phyloP scores from a whole-genome alignment of 164 flowering plant genomes.

The Macadamia tetraphylla region DNA sequence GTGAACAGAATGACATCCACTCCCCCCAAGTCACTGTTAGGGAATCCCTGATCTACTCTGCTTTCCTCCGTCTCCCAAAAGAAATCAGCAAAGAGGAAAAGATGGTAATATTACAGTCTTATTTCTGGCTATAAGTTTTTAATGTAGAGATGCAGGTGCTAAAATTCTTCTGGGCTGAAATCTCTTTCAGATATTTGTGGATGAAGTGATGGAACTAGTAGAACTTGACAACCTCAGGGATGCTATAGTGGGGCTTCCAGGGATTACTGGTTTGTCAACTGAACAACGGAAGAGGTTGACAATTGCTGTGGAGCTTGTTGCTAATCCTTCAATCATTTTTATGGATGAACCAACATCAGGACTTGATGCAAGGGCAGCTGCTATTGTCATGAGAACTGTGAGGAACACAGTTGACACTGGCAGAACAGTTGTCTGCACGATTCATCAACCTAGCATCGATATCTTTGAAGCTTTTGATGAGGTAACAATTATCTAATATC shows the following conservation, averaged over 20 bases:
- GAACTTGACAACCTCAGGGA: constrained; percentile 82
- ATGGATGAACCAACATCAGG: constrained; percentile 99
- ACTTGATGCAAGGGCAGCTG: constrained; percentile 98
- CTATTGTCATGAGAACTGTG: constrained; percentile 98
- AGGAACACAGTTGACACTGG: constrained; percentile 99
- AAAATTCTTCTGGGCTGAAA: not conserved
- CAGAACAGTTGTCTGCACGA: constrained; percentile 96
- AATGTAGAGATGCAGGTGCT: not conserved
- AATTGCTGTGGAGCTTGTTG: constrained; percentile 99
- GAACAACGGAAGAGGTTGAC: constrained; percentile 96
- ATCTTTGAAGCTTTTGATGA: constrained; percentile 99
- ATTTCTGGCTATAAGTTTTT: not conserved
- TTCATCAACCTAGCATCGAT: constrained; percentile 98
- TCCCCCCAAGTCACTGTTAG: constrained; percentile 35
- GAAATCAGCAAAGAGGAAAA: constrained; percentile 70
- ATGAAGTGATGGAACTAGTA: constrained; percentile 91
- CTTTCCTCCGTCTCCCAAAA: constrained; percentile 84
- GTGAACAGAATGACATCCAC: constrained; percentile 39
- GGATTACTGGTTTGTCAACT: constrained; percentile 90
- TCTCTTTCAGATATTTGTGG: constrained; percentile 63
- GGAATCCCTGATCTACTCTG: constrained; percentile 91
- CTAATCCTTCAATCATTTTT: constrained; percentile 99
- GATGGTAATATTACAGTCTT: constrained; percentile 39
- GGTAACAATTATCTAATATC: constrained; percentile 25
- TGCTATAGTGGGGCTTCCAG: constrained; percentile 92